Evolutionary conservation across 2,329 filamentous ascomycete species (phyloP).

Genomic region (Epichloe festucae): DNA sequence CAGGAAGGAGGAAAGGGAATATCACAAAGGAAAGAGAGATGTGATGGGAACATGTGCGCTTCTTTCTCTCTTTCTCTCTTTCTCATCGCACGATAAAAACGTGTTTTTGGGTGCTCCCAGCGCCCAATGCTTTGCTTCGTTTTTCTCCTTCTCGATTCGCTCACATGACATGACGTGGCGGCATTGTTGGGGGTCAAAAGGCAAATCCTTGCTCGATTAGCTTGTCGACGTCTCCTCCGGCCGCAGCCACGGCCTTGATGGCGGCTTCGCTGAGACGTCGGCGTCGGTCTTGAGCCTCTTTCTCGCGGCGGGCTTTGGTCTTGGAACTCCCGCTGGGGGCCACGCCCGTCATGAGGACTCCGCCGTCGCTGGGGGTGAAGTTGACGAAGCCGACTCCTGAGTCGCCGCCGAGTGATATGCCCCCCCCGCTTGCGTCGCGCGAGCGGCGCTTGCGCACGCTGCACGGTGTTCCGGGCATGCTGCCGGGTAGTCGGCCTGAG

Average conservation of each 20-base stretch:
- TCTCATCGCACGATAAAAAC: too few species aligned
- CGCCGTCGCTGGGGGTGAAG: constrained; percentile 69
- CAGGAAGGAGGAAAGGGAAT: too few species aligned
- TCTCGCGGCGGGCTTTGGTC: constrained; percentile 85
- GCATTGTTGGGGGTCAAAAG: constrained; percentile 16
- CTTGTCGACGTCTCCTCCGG: constrained; percentile 52
- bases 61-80: too few species aligned
- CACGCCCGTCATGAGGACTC: constrained; percentile 73
- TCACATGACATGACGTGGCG: not conserved
- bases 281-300: constrained; percentile 70
- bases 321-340: constrained; percentile 79
- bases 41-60: not conserved
- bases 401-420: constrained; percentile 15
- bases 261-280: constrained; percentile 55
- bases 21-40: not conserved
- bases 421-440: constrained; percentile 20
- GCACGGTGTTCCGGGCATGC: constrained; percentile 26
- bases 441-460: constrained; percentile 27
- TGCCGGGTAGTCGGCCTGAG: constrained; percentile 20
- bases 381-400: constrained; percentile 62
- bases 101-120: too few species aligned
- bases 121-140: too few species aligned
- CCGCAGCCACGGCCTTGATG: constrained; percentile 54
- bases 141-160: too few species aligned
- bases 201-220: constrained; percentile 37